Base-by-base conservation (phyloP, 805 yeast species). In the Nakazawaea wyomingensis region DNA sequence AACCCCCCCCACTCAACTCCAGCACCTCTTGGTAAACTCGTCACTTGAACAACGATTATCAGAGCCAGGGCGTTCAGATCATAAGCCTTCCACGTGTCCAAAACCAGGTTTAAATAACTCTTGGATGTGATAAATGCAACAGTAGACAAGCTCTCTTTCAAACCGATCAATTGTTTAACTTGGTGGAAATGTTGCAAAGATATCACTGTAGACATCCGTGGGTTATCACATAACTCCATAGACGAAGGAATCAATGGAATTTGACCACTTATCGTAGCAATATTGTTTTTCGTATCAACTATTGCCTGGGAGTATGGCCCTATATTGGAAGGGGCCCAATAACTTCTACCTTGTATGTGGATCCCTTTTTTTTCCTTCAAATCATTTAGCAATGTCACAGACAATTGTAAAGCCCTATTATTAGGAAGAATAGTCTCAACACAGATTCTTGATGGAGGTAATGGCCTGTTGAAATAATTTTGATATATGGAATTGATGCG, bases 311-410 rank as follows among this genome's bases (percentile, higher is more conserved):
- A 91, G 57, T 93, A 93, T 0, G 99, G 99, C 0, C 99, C 99
- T 36, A 93, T 93, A 52, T 93, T 93, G 29, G 96, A 91, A 0
- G 99, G 99, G 0, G 97, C 98, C 99, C 99, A 93, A 59, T 85
- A 90, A 32, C 97, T 89, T 46, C 90, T 71, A 1, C 97, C 89
- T 53, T 93, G 91, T 7, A 93, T 88, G 55, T 93, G 98, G 13
- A 91, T 65, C 0, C 98, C 96, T 24, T 64, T 65, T 51, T 83
- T 83, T 9, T 50, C 51, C 0, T 21, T 35, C 27, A 57, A 34
- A 26, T 62, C 54, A 20, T 60, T 50, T 14, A 79, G 54, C 0
- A 74, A 72, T 11, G 74, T 65, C 13, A 83, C 79, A 0, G 96
- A 85, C 8, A 90, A 56, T 52, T 78, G 84, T 5, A 82, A 55